Conservation (phyloP, 1,139 yeast genomes). For the Candida gigantensis region DNA sequence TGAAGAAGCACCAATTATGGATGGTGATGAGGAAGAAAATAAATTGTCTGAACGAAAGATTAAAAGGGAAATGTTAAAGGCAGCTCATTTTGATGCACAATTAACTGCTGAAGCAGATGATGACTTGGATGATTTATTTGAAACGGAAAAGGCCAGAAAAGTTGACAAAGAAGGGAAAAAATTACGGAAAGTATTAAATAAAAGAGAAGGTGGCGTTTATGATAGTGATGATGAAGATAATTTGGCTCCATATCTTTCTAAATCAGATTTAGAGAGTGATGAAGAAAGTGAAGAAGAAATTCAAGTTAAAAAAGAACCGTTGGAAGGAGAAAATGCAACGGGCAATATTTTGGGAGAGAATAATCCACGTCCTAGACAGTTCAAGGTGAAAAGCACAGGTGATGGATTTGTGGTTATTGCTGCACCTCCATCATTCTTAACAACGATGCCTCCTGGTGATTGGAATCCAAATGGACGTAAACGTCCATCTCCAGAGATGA, state of each 20-base stretch:
- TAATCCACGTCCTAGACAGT: slow-evolving; percentile 27
- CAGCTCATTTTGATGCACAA: slow-evolving; percentile 69
- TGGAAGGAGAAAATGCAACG: slow-evolving; percentile 32
- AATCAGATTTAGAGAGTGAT: slow-evolving; percentile 65
- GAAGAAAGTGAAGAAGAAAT: slow-evolving; percentile 45
- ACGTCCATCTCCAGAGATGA: slow-evolving; percentile 26
- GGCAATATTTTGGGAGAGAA: slow-evolving; percentile 13
- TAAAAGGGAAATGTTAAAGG: slow-evolving; percentile 86
- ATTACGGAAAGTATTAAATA: slow-evolving; percentile 77
- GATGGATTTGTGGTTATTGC: slow-evolving; percentile 69
- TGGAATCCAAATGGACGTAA: slow-evolving; percentile 76
- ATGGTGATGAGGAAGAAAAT: slow-evolving; percentile 94
- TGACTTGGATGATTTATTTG: slow-evolving; percentile 66
- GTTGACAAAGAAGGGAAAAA: slow-evolving; percentile 92
- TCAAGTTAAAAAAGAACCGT: slow-evolving; percentile 47
- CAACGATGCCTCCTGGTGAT: slow-evolving; percentile 74
- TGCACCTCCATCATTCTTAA: slow-evolving; percentile 61
- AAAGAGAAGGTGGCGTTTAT: slow-evolving; percentile 87
- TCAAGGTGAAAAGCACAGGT: slow-evolving; percentile 52
- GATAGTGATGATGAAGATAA: slow-evolving; percentile 71
- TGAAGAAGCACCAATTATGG: slow-evolving; percentile 97
- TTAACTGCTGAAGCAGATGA: slow-evolving; percentile 59
- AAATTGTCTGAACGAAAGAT: slow-evolving; percentile 85
- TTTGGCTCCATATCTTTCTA: slow-evolving; percentile 77
- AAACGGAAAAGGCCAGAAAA: slow-evolving; percentile 60